Conservation (phyloP, 352 stramenopile species). For the Nothophytophthora sp. region DNA sequence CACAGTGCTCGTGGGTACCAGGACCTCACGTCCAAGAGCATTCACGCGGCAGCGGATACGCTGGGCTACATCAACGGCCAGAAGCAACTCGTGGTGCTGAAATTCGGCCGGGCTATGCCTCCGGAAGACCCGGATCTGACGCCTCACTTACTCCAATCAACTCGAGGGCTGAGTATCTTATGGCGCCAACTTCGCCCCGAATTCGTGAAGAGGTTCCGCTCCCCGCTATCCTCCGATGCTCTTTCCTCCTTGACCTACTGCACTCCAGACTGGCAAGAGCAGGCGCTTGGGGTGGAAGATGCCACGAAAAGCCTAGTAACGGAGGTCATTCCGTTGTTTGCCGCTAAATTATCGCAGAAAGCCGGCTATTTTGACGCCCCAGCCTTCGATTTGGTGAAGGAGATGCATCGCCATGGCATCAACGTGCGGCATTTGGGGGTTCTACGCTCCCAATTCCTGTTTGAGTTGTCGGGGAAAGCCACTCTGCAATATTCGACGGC, state of each 20-base stretch:
- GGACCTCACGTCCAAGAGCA: conserved; percentile 84
- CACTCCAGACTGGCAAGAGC: conserved; percentile 84
- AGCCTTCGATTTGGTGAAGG: conserved; percentile 61
- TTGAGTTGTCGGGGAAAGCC: conserved; percentile 71
- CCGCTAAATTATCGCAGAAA: conserved; percentile 73
- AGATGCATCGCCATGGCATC: conserved; percentile 91
- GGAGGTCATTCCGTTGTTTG: conserved; percentile 79
- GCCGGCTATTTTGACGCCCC: conserved; percentile 47
- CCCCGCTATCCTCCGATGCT: conserved; percentile 81
- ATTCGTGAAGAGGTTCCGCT: conserved; percentile 52
- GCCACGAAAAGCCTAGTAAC: conserved; percentile 76
- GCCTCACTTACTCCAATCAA: conserved; percentile 69
- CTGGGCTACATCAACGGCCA: conserved; percentile 66
- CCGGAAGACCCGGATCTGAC: conserved; percentile 86
- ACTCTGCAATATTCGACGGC: conserved; percentile 82
- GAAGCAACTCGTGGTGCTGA: conserved; percentile 70
- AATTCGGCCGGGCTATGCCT: conserved; percentile 89
- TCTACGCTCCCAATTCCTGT: conserved; percentile 77
- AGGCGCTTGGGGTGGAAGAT: conserved; percentile 63
- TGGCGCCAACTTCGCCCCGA: conserved; percentile 92
- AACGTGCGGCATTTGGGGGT: conserved; percentile 90
- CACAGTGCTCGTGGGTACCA: conserved; percentile 85
- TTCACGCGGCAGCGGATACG: conserved; percentile 83
- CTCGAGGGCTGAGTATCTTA: conserved; percentile 89
- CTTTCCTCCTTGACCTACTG: conserved; percentile 85